Base-by-base conservation (phyloP, 75 land plant species). In the Cryptomeria japonica region DNA sequence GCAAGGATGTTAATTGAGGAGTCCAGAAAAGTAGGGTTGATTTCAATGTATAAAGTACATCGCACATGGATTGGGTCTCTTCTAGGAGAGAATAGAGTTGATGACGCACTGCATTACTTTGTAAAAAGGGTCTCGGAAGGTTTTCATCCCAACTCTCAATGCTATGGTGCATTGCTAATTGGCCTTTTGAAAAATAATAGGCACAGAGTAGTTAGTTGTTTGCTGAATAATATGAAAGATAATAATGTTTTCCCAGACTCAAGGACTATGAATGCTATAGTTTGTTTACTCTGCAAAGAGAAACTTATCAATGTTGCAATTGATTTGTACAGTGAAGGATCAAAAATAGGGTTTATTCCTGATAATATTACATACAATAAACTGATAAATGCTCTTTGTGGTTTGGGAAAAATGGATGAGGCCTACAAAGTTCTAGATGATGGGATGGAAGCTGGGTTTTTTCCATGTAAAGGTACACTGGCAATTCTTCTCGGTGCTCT, bases 221-320 rank as follows among this genome's bases (percentile, higher is more conserved):
- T 90, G 75, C 78, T 95, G 53, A 70, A 88, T 56, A 93, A 93
- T 46, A 95, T 95, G 96, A 84, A 31, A 41, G 93, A 92, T 16
- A 55, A 51, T 18, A 47, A 87, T 15, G 87, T 95, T 42, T 28
- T 46, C 5, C 94, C 94, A 22, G 92, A 91, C 79, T 41, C 70
- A 42, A 87, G 82, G 41, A 93, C 93, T 5, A 93, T 94, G 92
- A 90, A 92, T 86, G 87, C 88, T 8, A 87, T 85, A 3, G 68
- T 94, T 58, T 83, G 91, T 36, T 92, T 93, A 58, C 92, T 93
- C 76, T 95, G 94, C 89, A 95, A 94, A 87, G 91, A 89, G 28
- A 94, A 94, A 19, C 88, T 92, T 92, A 89, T 90, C 37, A 93
- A 95, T 70, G 90, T 88, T 56, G 95, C 96, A 8, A 7, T 91